Evolutionary conservation across 768 basidiomycete species (phyloP).

Genomic region (Pleurotus platypus): DNA sequence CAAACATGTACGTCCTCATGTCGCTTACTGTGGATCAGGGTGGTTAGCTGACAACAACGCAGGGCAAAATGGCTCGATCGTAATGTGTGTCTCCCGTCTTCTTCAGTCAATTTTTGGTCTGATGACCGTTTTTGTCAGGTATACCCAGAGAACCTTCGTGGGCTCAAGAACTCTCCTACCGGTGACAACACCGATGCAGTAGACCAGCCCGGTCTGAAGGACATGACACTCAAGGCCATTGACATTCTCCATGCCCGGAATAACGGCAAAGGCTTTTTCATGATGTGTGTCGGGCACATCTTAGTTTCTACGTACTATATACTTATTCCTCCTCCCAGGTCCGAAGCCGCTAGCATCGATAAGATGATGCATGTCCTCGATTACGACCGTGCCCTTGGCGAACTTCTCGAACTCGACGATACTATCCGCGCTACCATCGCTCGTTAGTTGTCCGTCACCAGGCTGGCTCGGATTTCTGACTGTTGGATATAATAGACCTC

Average conservation of each 20-base stretch:
- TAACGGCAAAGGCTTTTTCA: conserved; percentile 38
- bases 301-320: neutral
- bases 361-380: conserved; percentile 50
- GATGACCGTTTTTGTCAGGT: conserved; percentile 17
- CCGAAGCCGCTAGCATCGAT: conserved; percentile 43
- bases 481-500: conserved; percentile 24
- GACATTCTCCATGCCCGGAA: conserved; percentile 36
- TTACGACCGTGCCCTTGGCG: conserved; percentile 43
- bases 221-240: conserved; percentile 45
- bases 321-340: conserved; percentile 15
- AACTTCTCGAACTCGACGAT: conserved; percentile 41
- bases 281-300: conserved; percentile 27
- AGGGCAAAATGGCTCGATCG: conserved; percentile 46
- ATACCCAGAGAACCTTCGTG: conserved; percentile 31
- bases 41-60: neutral
- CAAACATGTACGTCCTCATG: conserved; percentile 16
- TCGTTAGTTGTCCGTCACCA: conserved; percentile 21
- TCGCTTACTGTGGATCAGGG: neutral
- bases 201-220: conserved; percentile 45
- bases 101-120: neutral
- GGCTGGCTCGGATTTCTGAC: too few relatives aligned
- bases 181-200: conserved; percentile 39
- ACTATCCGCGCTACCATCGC: conserved; percentile 38
- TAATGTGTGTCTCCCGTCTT: conserved; percentile 18
- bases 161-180: conserved; percentile 33